These are phyloP conservation scores for Lagenidium sp. DNA, from an alignment of 352 stramenopile genomes.

Conservation along the genomic window DNA sequence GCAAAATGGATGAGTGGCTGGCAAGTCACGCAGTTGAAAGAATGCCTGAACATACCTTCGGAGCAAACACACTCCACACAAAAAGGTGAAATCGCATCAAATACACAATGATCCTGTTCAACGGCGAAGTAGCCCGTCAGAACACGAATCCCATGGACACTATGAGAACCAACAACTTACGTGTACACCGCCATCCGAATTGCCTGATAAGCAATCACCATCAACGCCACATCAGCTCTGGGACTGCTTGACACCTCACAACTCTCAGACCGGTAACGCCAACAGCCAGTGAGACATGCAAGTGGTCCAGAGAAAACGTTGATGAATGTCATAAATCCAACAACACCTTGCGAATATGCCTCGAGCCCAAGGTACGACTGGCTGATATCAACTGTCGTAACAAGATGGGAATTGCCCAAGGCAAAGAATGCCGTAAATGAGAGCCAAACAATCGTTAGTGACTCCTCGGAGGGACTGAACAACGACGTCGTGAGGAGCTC, in stretches of 20 bases:
- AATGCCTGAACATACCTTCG: conserved; percentile 38
- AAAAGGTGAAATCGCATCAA: conserved; percentile 88
- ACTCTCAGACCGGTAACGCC: no score
- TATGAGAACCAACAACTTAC: conserved; percentile 13
- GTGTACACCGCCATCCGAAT: conserved; percentile 58
- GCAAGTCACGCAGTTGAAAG: no score
- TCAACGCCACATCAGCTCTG: no score
- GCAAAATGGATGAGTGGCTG: no score
- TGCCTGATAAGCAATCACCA: conserved; percentile 44
- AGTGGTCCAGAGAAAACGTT: conserved; percentile 69
- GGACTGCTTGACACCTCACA: no score
- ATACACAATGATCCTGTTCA: conserved; percentile 62
- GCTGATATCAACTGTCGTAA: conserved; percentile 86
- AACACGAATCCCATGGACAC: conserved; percentile 10
- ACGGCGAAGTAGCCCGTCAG: background rate
- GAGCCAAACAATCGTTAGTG: conserved; percentile 15
- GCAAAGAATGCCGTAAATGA: conserved; percentile 73
- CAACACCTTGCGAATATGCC: conserved; percentile 75
- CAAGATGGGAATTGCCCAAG: conserved; percentile 83
- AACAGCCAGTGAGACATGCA: conserved; percentile 11
- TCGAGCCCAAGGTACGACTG: conserved; percentile 77
- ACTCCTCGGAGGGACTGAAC: conserved; percentile 3
- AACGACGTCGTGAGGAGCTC: no score
- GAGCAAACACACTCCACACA: conserved; percentile 88
- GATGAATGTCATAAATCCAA: conserved; percentile 63